Percentiles rank a stretch among this genome's conserved stretches.
Conservation (phyloP, 441 rosid species). For the Mallotus repandus region DNA sequence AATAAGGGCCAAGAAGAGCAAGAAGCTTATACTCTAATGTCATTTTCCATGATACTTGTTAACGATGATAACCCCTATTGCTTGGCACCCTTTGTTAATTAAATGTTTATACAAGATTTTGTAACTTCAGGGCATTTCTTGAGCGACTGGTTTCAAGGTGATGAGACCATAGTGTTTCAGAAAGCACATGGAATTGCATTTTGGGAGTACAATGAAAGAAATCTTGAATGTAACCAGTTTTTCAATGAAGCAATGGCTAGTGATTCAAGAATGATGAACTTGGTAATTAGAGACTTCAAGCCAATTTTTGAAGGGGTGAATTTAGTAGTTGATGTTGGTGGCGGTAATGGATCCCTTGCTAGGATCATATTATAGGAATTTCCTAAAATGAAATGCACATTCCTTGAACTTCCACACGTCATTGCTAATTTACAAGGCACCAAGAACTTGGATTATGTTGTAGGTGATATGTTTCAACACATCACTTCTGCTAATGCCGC, state of each 20-base stretch:
- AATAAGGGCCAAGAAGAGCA: slow-evolving; percentile 6
- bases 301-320: slow-evolving; percentile 29
- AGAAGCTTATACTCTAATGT: slow-evolving; percentile 33
- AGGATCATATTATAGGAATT: slow-evolving; percentile 35
- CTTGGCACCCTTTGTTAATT: slow-evolving; percentile 29
- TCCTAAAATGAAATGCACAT: slow-evolving; percentile 35
- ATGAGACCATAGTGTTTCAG: slow-evolving; percentile 28
- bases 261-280: slow-evolving; percentile 39
- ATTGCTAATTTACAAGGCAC: slow-evolving; percentile 21
- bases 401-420: slow-evolving; percentile 45
- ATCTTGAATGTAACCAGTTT: slow-evolving; percentile 22
- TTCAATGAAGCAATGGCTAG: slow-evolving; percentile 40
- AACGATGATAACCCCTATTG: slow-evolving; percentile 23
- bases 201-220: slow-evolving; percentile 28
- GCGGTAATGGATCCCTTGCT: slow-evolving; percentile 37
- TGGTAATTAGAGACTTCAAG: slow-evolving; percentile 35
- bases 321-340: slow-evolving; percentile 42
- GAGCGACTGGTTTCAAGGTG: slow-evolving; percentile 33
- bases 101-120: slow-evolving; percentile 33
- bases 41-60: slow-evolving; percentile 34
- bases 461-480: slow-evolving; percentile 42
- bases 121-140: slow-evolving; percentile 27
- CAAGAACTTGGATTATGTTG: slow-evolving; percentile 36
- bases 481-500: slow-evolving; percentile 45
- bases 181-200: slow-evolving; percentile 34